Evolutionary conservation across 192 early-diverging fungal genomes (phyloP), one percentile per base, ranked within the genome.

Genomic region (Coemansia sp.): DNA sequence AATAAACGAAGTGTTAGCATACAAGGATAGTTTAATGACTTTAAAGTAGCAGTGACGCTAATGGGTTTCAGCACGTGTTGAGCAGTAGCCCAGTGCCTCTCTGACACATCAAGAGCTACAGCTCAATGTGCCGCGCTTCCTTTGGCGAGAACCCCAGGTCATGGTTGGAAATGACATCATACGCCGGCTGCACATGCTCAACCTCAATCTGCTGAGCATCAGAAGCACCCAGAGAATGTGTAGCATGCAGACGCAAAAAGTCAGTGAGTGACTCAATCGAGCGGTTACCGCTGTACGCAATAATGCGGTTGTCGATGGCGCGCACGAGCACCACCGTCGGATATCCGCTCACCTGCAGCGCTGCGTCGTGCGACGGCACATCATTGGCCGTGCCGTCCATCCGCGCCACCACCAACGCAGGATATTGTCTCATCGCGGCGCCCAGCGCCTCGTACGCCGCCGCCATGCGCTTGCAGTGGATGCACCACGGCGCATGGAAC

Each of bases 381-480:
- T 98, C 96, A 83, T 98, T 98, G 62, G 84, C 88, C 32, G 94
- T 94, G 52, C 83, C 93, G 67, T 98, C 94, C 87, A 98, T 87
- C 86, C 94, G 93, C 66, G 96, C 96, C 68, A 94, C 84, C 17
- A 88, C 81, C 43, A 93, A 60, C 25, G 50, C 64, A 21, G 54
- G 41, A 76, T 83, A 53, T 22, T 72, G 71, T 49, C 66, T 67
- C 48, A 88, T 67, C 53, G 56, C 54, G 52, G 85, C 68, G 73
- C 86, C 97, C 39, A 99, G 82, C 71, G 92, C 81, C 39, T 92
- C 89, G 83, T 91, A 99, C 62, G 84, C 88, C 21, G 83, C 84
- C 3, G 82, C 84, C 65, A 90, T 72, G 59, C 79, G 78, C 83
- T 89, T 90, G 79, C 92, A 93, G 80, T 93, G 89, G 61, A 89